These are phyloP conservation scores for Immersiella caudata DNA, from an alignment of 495 filamentous ascomycete species.

Conservation along the genomic window DNA sequence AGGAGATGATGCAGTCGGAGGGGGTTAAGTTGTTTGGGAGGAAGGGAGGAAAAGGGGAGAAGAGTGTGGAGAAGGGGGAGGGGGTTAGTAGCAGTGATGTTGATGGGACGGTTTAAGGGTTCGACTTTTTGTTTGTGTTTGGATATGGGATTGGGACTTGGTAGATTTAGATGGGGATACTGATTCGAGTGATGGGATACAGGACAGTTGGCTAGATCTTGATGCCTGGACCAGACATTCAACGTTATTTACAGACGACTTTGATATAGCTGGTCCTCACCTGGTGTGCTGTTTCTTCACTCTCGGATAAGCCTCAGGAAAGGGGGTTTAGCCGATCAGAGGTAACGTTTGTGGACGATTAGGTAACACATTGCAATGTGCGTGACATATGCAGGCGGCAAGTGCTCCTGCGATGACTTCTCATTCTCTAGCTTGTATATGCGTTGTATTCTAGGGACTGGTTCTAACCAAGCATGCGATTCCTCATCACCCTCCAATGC, in stretches of 20 bases:
- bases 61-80: background rate
- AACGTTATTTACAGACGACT: too few relatives aligned
- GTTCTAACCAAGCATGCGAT: background rate
- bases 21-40: slow-evolving; percentile 13
- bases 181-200: background rate
- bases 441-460: background rate
- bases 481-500: background rate
- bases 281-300: too few relatives aligned
- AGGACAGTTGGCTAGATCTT: background rate
- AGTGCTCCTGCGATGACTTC: too few relatives aligned
- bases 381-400: too few relatives aligned
- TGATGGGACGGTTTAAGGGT: slow-evolving; percentile 3
- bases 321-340: too few relatives aligned
- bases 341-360: too few relatives aligned
- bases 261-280: too few relatives aligned
- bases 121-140: background rate
- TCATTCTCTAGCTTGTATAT: too few relatives aligned
- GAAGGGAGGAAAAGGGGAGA: background rate
- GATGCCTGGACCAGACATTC: background rate
- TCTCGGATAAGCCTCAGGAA: too few relatives aligned
- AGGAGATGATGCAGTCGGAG: slow-evolving; percentile 35
- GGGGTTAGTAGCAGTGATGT: background rate
- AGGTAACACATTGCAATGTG: too few relatives aligned
- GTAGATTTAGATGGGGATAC: background rate
- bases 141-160: background rate